Evolutionary conservation across 805 yeast genomes (phyloP).

Genomic region (Blastobotrys mokoenaii): DNA sequence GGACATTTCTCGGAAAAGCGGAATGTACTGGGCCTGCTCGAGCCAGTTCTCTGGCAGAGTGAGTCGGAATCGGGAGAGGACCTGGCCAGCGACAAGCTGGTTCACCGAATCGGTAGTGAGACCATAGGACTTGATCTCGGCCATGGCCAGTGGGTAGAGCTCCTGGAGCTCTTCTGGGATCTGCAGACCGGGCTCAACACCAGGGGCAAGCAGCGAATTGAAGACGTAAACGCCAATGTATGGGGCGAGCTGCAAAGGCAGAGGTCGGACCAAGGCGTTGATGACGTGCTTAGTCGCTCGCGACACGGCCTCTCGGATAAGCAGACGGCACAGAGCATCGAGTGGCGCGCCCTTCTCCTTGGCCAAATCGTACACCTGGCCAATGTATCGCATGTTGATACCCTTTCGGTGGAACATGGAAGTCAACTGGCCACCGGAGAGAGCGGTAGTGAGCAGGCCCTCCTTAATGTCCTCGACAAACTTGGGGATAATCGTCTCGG

Average conservation of each 20-base stretch:
- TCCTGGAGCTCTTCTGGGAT: constrained; percentile 28
- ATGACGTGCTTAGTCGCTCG: constrained; percentile 73
- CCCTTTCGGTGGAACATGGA: constrained; percentile 68
- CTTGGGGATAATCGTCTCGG: constrained; percentile 50
- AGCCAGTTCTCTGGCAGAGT: constrained; percentile 45
- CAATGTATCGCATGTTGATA: constrained; percentile 83
- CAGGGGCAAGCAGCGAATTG: constrained; percentile 38
- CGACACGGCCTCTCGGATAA: constrained; percentile 64
- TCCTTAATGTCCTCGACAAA: constrained; percentile 48
- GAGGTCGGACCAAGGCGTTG: constrained; percentile 36
- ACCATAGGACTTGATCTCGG: constrained; percentile 5
- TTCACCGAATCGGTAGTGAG: constrained; percentile 39
- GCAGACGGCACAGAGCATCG: constrained; percentile 38
- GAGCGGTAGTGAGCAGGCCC: constrained; percentile 49
- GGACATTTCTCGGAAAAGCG: constrained; percentile 63
- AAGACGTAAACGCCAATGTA: constrained; percentile 60
- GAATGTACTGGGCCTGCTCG: constrained; percentile 31
- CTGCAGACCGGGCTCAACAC: constrained; percentile 33
- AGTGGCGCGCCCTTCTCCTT: constrained; percentile 28
- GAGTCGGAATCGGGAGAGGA: constrained; percentile 55
- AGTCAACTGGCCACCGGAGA: constrained; percentile 74
- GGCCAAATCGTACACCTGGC: constrained; percentile 41
- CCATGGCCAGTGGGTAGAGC: constrained; percentile 31
- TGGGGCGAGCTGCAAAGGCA: constrained; percentile 51
- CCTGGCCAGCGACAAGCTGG: constrained; percentile 43